Evolutionary conservation across 2,329 filamentous ascomycete species (phyloP), one percentile per base, ranked within the genome.

Genomic region (Botrytis byssoidea): DNA sequence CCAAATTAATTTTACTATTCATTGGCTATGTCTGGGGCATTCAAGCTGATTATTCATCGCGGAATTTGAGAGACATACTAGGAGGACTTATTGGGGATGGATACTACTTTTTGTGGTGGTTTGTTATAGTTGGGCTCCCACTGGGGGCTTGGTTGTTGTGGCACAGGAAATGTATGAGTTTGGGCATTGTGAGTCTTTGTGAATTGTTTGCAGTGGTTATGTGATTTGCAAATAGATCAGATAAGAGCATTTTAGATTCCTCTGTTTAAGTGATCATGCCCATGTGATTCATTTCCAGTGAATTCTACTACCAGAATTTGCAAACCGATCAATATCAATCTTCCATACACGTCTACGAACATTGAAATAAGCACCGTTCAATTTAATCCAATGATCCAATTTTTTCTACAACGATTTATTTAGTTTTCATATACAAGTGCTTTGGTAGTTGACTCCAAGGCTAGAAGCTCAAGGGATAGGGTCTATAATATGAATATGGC

Each of bases 91-190:
- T 72, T 72, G 70, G 44, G 63, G 35, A 9, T 46, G 46, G 44
- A 67, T 68, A 32, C 22, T 61, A 16, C 20, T 61, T 2, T 73
- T 61, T 63, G 55, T 51, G 1, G 14, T 73, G 4, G 12, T 40
- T 72, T 59, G 2, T 42, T 55, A 68, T 59, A 61, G 40, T 10
- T 72, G 51, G 42, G 51, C 2, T 2, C 20, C 51, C 12, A 29
- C 61, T 68, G 63, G 55, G 22, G 51, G 40, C 9, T 67, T 37
- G 40, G n/a, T 61, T 37, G 20, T 61, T 57, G 42, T 73, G 18
- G 29, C 55, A 5, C 42, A 73, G 25, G 32, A 73, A 29, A 69
- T 73, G 42, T 44, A 46, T 32, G 71, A 48, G 25, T 42, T 72
- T 63, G 42, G 29, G 6, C 25, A 40, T 60, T 68, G 55, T 40